Conservation (phyloP, 148 eudicot species). For the Simmondsia chinensis region DNA sequence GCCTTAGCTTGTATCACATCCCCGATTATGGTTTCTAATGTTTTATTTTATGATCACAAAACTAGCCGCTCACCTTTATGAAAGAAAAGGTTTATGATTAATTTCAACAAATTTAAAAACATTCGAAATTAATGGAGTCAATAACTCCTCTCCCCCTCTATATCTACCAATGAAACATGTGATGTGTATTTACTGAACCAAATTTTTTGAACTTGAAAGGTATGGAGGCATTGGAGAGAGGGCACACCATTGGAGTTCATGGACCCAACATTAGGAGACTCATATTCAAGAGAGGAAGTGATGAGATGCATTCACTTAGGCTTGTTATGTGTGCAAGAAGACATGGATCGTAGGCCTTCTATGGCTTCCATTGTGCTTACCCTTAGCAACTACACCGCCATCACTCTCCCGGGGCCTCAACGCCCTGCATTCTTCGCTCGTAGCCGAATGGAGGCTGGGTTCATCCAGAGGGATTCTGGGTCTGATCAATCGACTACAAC, state of each 20-base stretch:
- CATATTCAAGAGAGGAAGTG: conserved; percentile 5
- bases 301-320: conserved; percentile 17
- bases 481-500: background rate
- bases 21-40: no score
- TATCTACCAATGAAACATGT: background rate
- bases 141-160: background rate
- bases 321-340: conserved; percentile 25
- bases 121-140: background rate
- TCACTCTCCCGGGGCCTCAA: background rate
- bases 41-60: no score
- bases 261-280: background rate
- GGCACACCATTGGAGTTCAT: conserved; percentile 4
- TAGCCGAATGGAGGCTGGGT: no score
- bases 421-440: conserved; percentile 1
- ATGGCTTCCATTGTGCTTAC: conserved; percentile 2
- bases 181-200: background rate
- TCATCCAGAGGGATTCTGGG: background rate
- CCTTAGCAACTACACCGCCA: background rate
- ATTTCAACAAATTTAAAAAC: no score
- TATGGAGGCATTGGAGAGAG: conserved; percentile 4
- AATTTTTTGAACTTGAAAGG: background rate
- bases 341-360: conserved; percentile 4
- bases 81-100: no score
- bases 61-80: no score
- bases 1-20: no score